Conservation (phyloP, 352 stramenopile genomes). For the Blastocystis sp. region DNA sequence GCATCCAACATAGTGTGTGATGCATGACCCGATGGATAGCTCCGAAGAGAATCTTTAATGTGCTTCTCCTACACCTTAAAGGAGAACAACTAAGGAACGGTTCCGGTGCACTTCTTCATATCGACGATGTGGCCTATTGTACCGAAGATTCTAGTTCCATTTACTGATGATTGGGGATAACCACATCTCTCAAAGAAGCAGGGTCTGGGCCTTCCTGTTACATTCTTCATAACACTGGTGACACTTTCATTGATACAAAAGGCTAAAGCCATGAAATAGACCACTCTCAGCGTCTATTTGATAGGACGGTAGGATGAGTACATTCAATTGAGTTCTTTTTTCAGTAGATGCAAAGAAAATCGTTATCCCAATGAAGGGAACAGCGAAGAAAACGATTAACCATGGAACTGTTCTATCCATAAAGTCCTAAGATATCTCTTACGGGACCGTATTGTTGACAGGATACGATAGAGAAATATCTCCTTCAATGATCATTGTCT, state of each 20-base stretch:
- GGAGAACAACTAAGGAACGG: background rate
- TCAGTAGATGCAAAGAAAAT: background rate
- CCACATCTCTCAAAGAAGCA: conserved; percentile 48
- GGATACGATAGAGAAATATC: conserved; percentile 46
- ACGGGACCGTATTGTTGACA: conserved; percentile 23
- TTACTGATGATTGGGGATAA: background rate
- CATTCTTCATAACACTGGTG: background rate
- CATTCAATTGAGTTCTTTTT: background rate
- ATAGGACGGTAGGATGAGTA: background rate
- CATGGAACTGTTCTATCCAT: background rate
- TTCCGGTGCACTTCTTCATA: background rate
- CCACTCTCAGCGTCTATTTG: background rate
- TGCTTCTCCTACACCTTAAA: background rate
- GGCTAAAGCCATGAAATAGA: background rate
- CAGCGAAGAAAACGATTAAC: background rate
- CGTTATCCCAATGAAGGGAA: background rate
- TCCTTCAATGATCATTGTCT: background rate
- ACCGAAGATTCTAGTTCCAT: background rate
- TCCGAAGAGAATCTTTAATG: background rate
- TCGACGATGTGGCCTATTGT: background rate
- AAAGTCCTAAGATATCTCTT: background rate
- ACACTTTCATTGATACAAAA: background rate
- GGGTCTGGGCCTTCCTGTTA: conserved; percentile 22
- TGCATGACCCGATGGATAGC: conserved; percentile 38
- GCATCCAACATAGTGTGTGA: background rate